Base-by-base conservation (phyloP, 345 rosid species). In the Syzygium grande region DNA sequence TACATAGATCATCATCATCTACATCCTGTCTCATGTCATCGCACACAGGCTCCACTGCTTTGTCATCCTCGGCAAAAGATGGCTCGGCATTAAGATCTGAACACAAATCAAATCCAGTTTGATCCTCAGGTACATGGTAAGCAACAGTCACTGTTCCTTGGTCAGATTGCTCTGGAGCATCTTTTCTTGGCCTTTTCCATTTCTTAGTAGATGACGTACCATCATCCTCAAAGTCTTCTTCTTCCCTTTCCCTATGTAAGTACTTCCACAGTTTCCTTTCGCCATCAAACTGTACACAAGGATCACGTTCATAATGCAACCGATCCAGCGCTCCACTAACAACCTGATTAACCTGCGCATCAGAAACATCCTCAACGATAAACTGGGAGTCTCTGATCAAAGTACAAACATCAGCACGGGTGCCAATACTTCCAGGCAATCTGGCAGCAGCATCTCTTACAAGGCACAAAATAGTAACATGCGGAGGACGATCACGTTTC, bases 271-370 rank as follows among this genome's bases (percentile, higher is more conserved):
- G 86, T 91, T 98, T 98, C 94, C 99, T 93, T 83, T 98, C 99
- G 2, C 94, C 92, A 88, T 97, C 99, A 88, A 94, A 98, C 86
- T 94, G 98, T 85, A 98, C 99, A 89, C 99, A 98, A 86, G 99
- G 99, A 92, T 98, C 99, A 14, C 98, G 98, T 86, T 98, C 99
- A 83, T 98, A 98, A 89, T 98, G 99, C 92, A 98, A 90, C 80
- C 99, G 99, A 90, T 98, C 99, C 94, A 98, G 91, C 56, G 99
- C 99, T 85, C 99, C 99, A 84, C 99, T 97, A 84, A 98, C 99
- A 55, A 98, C 95, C 90, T 96, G 98, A 90, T 97, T 98, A 89
- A 98, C 95, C 92, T 98, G 99, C 41, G 94, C 93, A 91, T 97
- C 99, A 5, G 98, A 92, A 53, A 97, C 99, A 52, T 98, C 99